Evolutionary conservation across 441 rosid species (phyloP).

Genomic region (Lepidium campestre): DNA sequence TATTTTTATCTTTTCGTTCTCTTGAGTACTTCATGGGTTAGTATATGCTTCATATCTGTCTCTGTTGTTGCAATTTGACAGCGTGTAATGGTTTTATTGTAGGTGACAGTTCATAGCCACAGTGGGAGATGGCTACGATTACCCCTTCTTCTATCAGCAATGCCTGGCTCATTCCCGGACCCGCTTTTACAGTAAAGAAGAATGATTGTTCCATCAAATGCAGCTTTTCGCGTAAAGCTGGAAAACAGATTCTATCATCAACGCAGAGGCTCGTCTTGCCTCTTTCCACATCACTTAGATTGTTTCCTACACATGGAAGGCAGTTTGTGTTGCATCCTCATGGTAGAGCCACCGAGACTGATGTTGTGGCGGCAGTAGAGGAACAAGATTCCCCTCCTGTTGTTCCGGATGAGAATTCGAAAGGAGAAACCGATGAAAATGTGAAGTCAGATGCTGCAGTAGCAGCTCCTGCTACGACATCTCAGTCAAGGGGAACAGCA

Average conservation of each 20-base stretch:
- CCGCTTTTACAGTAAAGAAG: slow-evolving; percentile 41
- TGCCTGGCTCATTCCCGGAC: slow-evolving; percentile 54
- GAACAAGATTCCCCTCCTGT: slow-evolving; percentile 54
- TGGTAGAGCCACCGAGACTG: slow-evolving; percentile 58
- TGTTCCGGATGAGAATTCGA: slow-evolving; percentile 35
- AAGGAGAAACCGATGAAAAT: slow-evolving; percentile 29
- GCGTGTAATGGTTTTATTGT: background rate
- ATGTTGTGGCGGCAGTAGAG: slow-evolving; percentile 51
- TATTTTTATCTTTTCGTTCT: too few relatives aligned
- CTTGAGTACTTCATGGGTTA: background rate
- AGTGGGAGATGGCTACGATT: slow-evolving; percentile 38
- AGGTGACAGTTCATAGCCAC: slow-evolving; percentile 10
- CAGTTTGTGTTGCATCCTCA: slow-evolving; percentile 34
- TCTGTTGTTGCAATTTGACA: background rate
- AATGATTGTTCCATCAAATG: slow-evolving; percentile 38
- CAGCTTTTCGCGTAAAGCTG: slow-evolving; percentile 43
- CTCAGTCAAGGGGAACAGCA: slow-evolving; percentile 42
- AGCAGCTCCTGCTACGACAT: slow-evolving; percentile 29
- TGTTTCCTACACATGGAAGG: slow-evolving; percentile 46
- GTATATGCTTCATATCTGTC: background rate
- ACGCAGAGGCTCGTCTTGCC: slow-evolving; percentile 40
- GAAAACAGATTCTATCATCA: slow-evolving; percentile 27
- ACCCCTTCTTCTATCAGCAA: slow-evolving; percentile 53
- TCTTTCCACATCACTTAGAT: slow-evolving; percentile 37
- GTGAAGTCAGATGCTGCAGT: slow-evolving; percentile 39